Conservation (phyloP, 2,329 filamentous ascomycete genomes). For the Periconia digitata region DNA sequence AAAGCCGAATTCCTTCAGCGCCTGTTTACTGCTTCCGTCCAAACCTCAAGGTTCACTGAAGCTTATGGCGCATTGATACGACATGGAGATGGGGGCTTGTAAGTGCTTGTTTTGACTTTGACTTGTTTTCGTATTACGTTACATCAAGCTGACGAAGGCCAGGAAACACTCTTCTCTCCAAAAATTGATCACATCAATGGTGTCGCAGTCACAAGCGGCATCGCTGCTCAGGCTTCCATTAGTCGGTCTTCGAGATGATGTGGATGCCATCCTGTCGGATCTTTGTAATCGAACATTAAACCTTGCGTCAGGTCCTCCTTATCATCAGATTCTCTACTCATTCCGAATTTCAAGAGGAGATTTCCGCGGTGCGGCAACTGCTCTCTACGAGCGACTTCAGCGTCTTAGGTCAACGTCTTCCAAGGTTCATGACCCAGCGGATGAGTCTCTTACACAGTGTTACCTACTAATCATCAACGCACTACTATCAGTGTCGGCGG, state of each 20-base stretch:
- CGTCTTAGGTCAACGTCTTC: slow-evolving; percentile 48
- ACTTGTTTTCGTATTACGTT: background rate
- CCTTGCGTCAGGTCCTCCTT: slow-evolving; percentile 64
- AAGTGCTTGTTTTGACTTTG: slow-evolving; percentile 16
- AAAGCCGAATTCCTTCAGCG: slow-evolving; percentile 67
- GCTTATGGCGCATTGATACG: slow-evolving; percentile 78
- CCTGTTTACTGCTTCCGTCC: slow-evolving; percentile 79
- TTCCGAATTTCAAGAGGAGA: slow-evolving; percentile 84
- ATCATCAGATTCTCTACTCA: slow-evolving; percentile 86
- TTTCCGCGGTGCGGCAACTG: slow-evolving; percentile 73
- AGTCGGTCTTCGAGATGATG: slow-evolving; percentile 71
- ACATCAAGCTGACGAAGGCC: slow-evolving; percentile 14
- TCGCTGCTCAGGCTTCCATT: slow-evolving; percentile 74
- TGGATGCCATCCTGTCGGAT: slow-evolving; percentile 75
- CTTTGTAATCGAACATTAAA: slow-evolving; percentile 71
- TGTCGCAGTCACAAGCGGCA: slow-evolving; percentile 35
- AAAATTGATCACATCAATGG: slow-evolving; percentile 57
- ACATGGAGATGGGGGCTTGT: slow-evolving; percentile 70
- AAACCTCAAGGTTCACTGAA: slow-evolving; percentile 76
- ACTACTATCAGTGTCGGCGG: slow-evolving; percentile 77
- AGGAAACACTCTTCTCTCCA: slow-evolving; percentile 69
- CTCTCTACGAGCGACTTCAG: slow-evolving; percentile 59
- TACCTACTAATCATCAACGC: slow-evolving; percentile 94
- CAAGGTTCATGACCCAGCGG: slow-evolving; percentile 47
- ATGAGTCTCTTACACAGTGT: slow-evolving; percentile 65